Base-by-base conservation (phyloP, 225 moss, liverwort and hornwort species). In the Marchantia paleacea region DNA sequence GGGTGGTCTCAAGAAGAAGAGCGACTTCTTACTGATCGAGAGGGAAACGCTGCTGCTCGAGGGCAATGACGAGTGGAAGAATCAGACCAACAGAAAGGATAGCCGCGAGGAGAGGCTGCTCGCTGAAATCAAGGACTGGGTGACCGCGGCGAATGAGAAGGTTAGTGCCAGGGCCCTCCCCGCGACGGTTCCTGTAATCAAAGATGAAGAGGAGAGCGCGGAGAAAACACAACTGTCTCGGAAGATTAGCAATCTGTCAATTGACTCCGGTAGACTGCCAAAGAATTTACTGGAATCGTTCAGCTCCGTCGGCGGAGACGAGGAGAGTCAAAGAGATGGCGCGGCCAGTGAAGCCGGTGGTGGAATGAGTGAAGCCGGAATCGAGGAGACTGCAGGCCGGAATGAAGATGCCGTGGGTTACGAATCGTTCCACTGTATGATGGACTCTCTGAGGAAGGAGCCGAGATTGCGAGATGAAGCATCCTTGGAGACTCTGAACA, bases 71-170 rank as follows among this genome's bases (percentile, higher is more conserved):
- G 80, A 72, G 11, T 83, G 81, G 83, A 81, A 76, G 76, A 74
- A 14, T 4, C 24, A 7, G 19, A 39, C 39, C 39, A 70, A 48
- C 70, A 76, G 22, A 64, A 82, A 10, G 72, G 81, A 80, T 39
- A 75, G 48, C 20, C 68, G 75, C 3, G 87, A 87, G 47, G 82
- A 87, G 66, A 80, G 77, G 31, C 68, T 87, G 13, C 69, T 87
- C 14, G 84, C 77, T 6, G 84, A 87, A 53, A 84, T 87, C 50
- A 87, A 73, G 52, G 77, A 87, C 12, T 87, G 87, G 87, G 77
- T 87, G 58, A 67, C 69, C 10, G 80, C 67, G 73, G 84, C 84
- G 47, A 82, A 67, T 2, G 72, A 82, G 58, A 84, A 70, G 54
- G 76, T 19, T 0, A 12, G 50, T 19, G 77, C 49, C n/a, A 73